Base-by-base conservation (phyloP, 2,329 filamentous ascomycete genomes). In the Monosporascus sp. region DNA sequence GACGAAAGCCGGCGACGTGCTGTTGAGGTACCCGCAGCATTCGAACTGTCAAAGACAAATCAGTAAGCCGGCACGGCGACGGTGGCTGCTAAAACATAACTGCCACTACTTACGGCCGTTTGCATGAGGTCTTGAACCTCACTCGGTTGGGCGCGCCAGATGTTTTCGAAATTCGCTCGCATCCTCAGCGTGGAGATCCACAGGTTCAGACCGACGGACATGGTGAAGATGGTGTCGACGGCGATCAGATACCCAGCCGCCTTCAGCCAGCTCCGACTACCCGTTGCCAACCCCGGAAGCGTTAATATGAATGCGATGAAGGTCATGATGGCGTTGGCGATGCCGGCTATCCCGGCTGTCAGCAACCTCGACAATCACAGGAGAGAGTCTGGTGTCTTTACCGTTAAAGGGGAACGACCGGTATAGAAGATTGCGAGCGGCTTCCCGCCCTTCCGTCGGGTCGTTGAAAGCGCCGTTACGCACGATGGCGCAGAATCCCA, bases 11-110 rank as follows among this genome's bases (percentile, higher is more conserved):
- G 87, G 87, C 14, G 82, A 79, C 5, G 85, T 87, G 69, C 80
- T 83, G 73, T 91, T 90, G 61, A 82, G 73, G 73, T 90, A 94
- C 57, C 90, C 90, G 63, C 90, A 94, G 81, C 90, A 94, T 62
- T 83, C 69, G 68, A 93, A 92, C 84, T 91, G 64, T 24, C 49
- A 27, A 26, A 11, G 11, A 45, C n/a, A 63, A 34, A 14, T 61
- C 34, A 63, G 58, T 61, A 64, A 53, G 61, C 57, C 51, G 59
- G 51, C 60, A 48, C 16, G n/a, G 34, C 36, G 9, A 14, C n/a
- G 5, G 8, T 8, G 2, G 16, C 2, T 6, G 3, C 36, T 22
- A 22, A 46, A 26, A 26, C 31, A 34, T 14, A 34, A 34, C 4
- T 5, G 31, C 31, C 19, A 16, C 54, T 14, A 70, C 80, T 51